Evolutionary conservation across 768 basidiomycete genomes (phyloP), one percentile per base, ranked within the genome.

Genomic region (Serpula lacrymans): DNA sequence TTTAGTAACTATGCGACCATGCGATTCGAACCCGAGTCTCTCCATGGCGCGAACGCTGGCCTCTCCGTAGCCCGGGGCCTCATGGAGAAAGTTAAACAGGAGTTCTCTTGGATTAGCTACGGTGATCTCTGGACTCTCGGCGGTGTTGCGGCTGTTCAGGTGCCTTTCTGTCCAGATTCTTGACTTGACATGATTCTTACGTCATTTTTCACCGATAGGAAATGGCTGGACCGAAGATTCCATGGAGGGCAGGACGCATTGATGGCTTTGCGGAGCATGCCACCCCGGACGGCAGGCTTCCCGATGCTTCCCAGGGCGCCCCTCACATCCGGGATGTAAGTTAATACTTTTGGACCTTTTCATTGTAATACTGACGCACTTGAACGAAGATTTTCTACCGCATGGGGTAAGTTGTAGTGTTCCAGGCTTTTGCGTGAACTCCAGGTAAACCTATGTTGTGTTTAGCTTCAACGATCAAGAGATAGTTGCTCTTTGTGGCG

Each of bases 91-190:
- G 63, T 97, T 58, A 94, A 98, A 71, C 55, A 80, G 39, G 79
- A 95, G 53, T 90, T 86, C 71, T 75, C 82, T 0, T 94, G 93
- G 91, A 96, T 98, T 50, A 86, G 79, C 43, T 98, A 96, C 61
- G 94, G 93, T 48, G 94, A 97, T 60, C 72, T 96, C 42, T 96
- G 94, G 93, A 99, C 95, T 18, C 83, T 99, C 27, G 95, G 71
- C 39, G 95, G 95, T 57, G 94, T 97, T 42, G 78, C 77, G 49
- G 93, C 94, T 39, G 68, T 97, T 37, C 87, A 88, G 72, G 74
- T 75, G 40, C 14, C 59, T 43, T 17, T 12, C 16, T 6, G 17
- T 11, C 39, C 25, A 24, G 27, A 9, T 29, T 14, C 27, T 29
- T 29, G 34, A 29, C n/a, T 25, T 8, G 11, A 18, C n/a, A 12